These are phyloP conservation scores for Fonsecaea monophora DNA, from an alignment of 2,329 filamentous ascomycete genomes.

Conservation along the genomic window DNA sequence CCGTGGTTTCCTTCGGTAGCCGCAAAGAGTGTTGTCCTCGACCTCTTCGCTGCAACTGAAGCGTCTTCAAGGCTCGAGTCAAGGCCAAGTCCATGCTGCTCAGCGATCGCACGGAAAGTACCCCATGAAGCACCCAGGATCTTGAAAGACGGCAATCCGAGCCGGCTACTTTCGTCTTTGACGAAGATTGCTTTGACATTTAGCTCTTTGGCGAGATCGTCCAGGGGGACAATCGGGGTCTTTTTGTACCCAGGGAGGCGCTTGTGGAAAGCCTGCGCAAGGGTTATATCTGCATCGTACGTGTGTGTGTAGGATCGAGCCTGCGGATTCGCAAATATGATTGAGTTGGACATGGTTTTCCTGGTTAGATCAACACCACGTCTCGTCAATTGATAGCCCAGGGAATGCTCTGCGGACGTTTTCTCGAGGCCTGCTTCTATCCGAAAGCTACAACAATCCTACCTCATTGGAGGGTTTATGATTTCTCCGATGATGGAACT, in stretches of 20 bases:
- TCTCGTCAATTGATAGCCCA: neutral
- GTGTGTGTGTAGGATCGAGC: constrained; percentile 27
- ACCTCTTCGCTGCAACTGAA: constrained; percentile 43
- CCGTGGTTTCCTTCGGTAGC: constrained; percentile 81
- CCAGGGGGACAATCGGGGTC: constrained; percentile 63
- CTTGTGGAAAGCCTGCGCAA: constrained; percentile 59
- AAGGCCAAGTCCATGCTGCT: constrained; percentile 52
- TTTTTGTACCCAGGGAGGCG: constrained; percentile 63
- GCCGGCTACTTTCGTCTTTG: constrained; percentile 73
- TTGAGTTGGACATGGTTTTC: constrained; percentile 19
- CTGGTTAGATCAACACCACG: neutral
- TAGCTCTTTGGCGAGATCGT: constrained; percentile 63
- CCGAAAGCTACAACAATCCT: neutral
- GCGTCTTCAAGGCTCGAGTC: constrained; percentile 56
- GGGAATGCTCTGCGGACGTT: neutral
- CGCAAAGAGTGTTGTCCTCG: constrained; percentile 60
- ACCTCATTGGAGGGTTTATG: neutral
- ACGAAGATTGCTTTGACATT: constrained; percentile 65
- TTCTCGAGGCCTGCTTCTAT: neutral
- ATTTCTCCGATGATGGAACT: neutral
- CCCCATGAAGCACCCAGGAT: constrained; percentile 81
- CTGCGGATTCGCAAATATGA: constrained; percentile 26
- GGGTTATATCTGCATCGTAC: constrained; percentile 23
- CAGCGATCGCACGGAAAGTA: constrained; percentile 63
- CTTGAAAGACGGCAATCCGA: constrained; percentile 78